A percentile compares a stretch with the other conserved stretches of the same genome.
These are phyloP conservation scores for Solanum bulbocastanum DNA, from an alignment of 257 asterid species.

Conservation along the genomic window DNA sequence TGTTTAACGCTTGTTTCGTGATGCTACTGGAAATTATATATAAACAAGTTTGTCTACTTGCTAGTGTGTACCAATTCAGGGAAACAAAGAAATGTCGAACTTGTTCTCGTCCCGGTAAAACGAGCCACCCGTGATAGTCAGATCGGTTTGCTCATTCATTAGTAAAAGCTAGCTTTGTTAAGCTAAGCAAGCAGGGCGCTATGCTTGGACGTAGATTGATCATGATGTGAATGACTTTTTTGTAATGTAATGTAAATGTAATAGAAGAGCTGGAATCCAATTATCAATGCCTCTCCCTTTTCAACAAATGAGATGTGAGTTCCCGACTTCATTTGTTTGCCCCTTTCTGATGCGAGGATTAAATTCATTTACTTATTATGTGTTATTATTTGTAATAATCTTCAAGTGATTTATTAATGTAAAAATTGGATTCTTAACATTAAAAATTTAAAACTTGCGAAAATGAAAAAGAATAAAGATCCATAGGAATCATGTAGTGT, in stretches of 20 bases:
- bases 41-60: neutral
- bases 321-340: neutral
- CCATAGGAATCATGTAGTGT: neutral
- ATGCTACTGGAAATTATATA: neutral
- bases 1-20: neutral
- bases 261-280: neutral
- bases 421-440: neutral
- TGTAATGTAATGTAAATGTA: neutral
- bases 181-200: neutral
- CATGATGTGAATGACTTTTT: neutral
- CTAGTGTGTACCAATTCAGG: neutral
- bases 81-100: neutral
- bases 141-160: too few relatives aligned
- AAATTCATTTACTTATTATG: neutral
- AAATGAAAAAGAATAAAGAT: conserved; percentile 9
- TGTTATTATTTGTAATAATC: neutral
- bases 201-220: neutral
- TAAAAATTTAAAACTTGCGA: neutral
- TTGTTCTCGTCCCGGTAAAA: neutral
- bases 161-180: too few relatives aligned
- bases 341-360: neutral
- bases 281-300: neutral
- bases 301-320: neutral
- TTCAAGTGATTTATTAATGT: neutral
- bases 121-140: neutral